Evolutionary conservation across 2,329 filamentous ascomycete genomes (phyloP), one percentile per base, ranked within the genome.

Genomic region (Thelonectria olida): DNA sequence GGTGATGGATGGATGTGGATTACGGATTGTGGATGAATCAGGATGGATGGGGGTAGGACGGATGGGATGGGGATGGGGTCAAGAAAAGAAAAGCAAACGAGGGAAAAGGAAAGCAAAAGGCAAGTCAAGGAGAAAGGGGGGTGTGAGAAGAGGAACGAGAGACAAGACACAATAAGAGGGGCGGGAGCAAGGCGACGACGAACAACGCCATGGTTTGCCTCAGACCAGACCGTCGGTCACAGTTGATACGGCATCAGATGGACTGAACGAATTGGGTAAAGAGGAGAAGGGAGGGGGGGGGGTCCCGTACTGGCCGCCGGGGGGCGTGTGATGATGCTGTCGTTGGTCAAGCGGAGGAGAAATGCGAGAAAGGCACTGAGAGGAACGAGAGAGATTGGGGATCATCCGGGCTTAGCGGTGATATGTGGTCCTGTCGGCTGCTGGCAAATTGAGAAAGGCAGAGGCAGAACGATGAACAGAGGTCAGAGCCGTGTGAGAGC

Each of bases 341-440:
- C 23, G 51, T 36, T 39, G 47, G 48, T 28, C 38, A 52, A 52
- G 41, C 49, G 48, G 25, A 50, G 28, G 47, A 44, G 25, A 47
- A 41, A 42, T 48, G 41, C 48, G 38, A 41, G 56, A 48, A 31
- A 58, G 44, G 42, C 50, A 54, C 54, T 41, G 45, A 39, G 39
- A 58, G 39, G 23, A 44, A 28, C n/a, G 57, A 66, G 65, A 58
- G 57, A 60, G 45, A 61, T 49, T 36, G 22, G 41, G 28, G 34
- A 53, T 49, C 55, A 62, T 58, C 57, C 63, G 65, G 61, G 64
- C 61, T 68, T 63, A 65, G 65, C 67, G 63, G 45, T 38, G 31
- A 31, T 47, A n/a, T n/a, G n/a, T n/a, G n/a, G n/a, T n/a, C n/a
- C n/a, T n/a, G n/a, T n/a, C 25, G 25, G 44, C 49, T 49, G 56